phyloP scores from a whole-genome alignment of 23 red algal species.

The Pyropia haitanensis region DNA sequence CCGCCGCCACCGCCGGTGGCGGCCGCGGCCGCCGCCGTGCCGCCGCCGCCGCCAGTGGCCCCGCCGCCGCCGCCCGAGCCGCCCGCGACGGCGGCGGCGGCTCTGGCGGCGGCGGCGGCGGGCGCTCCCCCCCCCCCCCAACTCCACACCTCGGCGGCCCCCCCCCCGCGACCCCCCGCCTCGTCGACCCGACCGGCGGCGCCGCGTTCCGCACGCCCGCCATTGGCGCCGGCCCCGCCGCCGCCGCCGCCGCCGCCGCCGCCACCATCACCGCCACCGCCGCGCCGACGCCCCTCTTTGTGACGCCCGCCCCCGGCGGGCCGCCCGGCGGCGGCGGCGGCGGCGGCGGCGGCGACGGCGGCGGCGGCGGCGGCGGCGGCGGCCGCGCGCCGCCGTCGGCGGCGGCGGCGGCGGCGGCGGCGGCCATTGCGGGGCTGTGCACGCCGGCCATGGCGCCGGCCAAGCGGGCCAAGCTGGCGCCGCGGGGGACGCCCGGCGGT shows the following conservation, averaged over 20 bases:
- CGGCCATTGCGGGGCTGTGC: conserved; percentile 6
- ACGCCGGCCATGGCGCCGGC: not conserved
- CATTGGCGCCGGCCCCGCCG: not conserved
- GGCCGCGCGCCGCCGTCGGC: conserved; percentile 3
- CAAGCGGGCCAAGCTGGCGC: not conserved
- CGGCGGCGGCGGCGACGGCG: not conserved
- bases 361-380: conserved; percentile 5
- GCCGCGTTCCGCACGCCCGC: not conserved
- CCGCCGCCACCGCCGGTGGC: not conserved
- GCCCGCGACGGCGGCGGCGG: not conserved
- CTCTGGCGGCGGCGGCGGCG: too few species aligned
- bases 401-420: conserved; percentile 9
- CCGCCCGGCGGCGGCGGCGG: not conserved
- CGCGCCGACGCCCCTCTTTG: not conserved
- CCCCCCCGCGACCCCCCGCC: too few species aligned
- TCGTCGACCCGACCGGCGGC: not conserved
- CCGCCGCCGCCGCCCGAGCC: not conserved
- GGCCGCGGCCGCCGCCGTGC: not conserved
- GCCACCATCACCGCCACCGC: not conserved
- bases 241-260: not conserved
- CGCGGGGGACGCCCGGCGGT: too few species aligned
- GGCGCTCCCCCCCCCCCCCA: too few species aligned
- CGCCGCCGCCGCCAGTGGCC: not conserved
- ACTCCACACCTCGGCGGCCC: too few species aligned
- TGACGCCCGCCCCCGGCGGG: not conserved